phyloP scores from a whole-genome alignment of 305 asterid species.

The Caryopteris hybrid region DNA sequence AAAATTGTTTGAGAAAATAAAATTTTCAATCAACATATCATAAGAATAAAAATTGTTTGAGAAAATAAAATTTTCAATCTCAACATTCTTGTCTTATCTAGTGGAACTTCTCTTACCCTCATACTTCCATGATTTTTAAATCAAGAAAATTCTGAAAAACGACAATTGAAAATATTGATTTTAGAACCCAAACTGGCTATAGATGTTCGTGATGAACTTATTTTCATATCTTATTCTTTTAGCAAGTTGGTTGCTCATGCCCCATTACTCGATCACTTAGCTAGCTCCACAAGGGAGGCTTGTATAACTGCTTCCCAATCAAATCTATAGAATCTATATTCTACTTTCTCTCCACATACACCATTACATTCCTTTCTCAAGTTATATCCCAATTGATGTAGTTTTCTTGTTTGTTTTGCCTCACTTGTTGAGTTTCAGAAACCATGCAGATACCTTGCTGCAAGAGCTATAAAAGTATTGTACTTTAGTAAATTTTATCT shows the following conservation, averaged over 20 bases:
- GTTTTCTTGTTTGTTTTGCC: background rate
- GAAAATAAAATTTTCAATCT: too few species aligned
- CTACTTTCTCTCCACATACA: slow-evolving; percentile 4
- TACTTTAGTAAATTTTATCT: too few species aligned
- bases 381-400: slow-evolving; percentile 49
- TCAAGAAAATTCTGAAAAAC: background rate
- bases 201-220: background rate
- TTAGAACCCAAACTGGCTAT: background rate
- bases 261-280: slow-evolving; percentile 33
- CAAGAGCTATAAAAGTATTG: slow-evolving; percentile 45
- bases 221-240: slow-evolving; percentile 43
- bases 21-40: slow-evolving; percentile 34
- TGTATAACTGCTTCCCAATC: slow-evolving; percentile 53
- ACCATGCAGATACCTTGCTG: slow-evolving; percentile 29
- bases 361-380: slow-evolving; percentile 24
- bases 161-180: background rate
- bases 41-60: too few species aligned
- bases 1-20: background rate
- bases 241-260: slow-evolving; percentile 45
- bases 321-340: slow-evolving; percentile 36
- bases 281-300: slow-evolving; percentile 29
- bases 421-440: too few species aligned
- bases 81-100: too few species aligned
- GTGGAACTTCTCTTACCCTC: too few species aligned
- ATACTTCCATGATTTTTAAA: background rate